Conservation (phyloP, 345 rosid species). For the Brassica nigra region DNA sequence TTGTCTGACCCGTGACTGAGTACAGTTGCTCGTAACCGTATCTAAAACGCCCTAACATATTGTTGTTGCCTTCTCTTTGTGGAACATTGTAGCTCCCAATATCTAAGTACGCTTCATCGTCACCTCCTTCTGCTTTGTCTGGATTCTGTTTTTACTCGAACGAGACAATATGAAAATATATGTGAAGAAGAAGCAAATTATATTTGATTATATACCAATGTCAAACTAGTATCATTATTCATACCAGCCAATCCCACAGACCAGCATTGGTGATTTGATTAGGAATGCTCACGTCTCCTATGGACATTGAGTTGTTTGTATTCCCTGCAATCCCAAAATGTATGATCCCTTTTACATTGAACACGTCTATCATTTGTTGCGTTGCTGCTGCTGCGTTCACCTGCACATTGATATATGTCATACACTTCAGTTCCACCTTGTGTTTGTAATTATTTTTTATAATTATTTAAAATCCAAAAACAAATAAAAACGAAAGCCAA, state of each 20-base stretch:
- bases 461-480: too few relatives aligned
- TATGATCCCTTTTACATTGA: slow-evolving; percentile 44
- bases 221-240: neutral
- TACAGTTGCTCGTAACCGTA: slow-evolving; percentile 44
- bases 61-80: slow-evolving; percentile 33
- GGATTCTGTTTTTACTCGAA: slow-evolving; percentile 41
- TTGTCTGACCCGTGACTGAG: slow-evolving; percentile 37
- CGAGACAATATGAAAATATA: neutral
- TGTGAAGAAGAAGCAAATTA: neutral
- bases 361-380: slow-evolving; percentile 58
- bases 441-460: neutral
- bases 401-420: slow-evolving; percentile 17
- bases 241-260: slow-evolving; percentile 61
- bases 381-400: slow-evolving; percentile 62
- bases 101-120: slow-evolving; percentile 39
- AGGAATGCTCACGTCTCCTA: slow-evolving; percentile 63
- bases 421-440: neutral
- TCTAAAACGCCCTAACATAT: slow-evolving; percentile 46
- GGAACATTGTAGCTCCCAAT: slow-evolving; percentile 47
- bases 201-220: neutral
- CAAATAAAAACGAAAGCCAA: neutral
- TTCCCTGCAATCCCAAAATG: slow-evolving; percentile 64
- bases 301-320: slow-evolving; percentile 52
- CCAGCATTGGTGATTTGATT: slow-evolving; percentile 52
- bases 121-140: slow-evolving; percentile 25